phyloP scores from a whole-genome alignment of 371 early-diverging fungal genomes.

The Circinella minor region DNA sequence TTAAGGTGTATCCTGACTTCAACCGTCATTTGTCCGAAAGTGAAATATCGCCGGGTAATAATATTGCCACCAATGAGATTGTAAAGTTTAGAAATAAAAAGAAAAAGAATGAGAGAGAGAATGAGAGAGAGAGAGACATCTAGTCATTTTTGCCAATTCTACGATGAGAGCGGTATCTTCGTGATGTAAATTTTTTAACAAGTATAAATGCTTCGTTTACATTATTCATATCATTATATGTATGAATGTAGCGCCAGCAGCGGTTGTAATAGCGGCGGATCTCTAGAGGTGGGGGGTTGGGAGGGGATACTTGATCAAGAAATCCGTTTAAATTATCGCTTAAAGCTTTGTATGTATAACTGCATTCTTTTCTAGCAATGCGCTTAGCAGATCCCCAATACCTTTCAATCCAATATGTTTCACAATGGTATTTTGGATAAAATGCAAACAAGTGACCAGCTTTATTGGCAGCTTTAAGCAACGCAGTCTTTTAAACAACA shows the following conservation, averaged over 20 bases:
- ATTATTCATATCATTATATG: slow-evolving; percentile 1
- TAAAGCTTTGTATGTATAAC: slow-evolving; percentile 3
- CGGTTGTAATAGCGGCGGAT: slow-evolving; percentile 7
- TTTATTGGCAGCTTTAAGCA: slow-evolving; percentile 11
- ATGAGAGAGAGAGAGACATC: too few relatives aligned
- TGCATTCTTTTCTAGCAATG: slow-evolving; percentile 11
- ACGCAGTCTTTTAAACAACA: slow-evolving; percentile 7
- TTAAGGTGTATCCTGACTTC: too few relatives aligned
- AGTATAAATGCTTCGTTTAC: background rate
- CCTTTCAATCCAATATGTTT: too few relatives aligned
- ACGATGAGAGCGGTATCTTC: too few relatives aligned
- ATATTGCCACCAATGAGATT: too few relatives aligned
- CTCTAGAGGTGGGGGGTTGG: background rate
- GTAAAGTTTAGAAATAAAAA: too few relatives aligned
- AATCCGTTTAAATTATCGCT: background rate
- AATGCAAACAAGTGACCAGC: slow-evolving; percentile 14
- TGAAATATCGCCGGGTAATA: too few relatives aligned
- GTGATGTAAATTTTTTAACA: background rate
- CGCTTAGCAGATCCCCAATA: slow-evolving; percentile 18
- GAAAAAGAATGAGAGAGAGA: too few relatives aligned
- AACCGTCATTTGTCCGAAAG: too few relatives aligned
- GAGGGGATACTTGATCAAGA: slow-evolving; percentile 2
- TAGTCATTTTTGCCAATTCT: too few relatives aligned
- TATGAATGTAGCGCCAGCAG: slow-evolving; percentile 11
- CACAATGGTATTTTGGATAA: slow-evolving; percentile 24